phyloP scores from a whole-genome alignment of 1,284 basidiomycete genomes.

The Earliella scabrosa region DNA sequence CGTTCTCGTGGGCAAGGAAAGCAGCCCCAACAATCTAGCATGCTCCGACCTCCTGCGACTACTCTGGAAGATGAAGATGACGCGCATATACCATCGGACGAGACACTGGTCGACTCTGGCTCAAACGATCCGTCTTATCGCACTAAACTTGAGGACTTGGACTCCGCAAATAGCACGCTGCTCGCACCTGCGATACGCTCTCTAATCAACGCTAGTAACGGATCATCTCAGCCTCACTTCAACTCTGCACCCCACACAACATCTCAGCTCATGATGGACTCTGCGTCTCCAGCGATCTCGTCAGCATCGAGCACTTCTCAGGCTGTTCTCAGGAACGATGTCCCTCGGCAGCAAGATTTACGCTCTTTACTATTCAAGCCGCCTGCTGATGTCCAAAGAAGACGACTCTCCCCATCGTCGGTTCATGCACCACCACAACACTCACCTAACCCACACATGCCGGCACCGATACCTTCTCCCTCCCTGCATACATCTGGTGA shows the following conservation, averaged over 20 bases:
- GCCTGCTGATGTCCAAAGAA: no score
- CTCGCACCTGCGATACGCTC: not conserved
- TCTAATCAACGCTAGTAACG: not conserved
- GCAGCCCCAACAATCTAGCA: not conserved
- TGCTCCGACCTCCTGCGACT: not conserved
- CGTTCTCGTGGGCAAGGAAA: no score
- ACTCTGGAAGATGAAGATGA: constrained; percentile 7
- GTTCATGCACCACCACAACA: no score
- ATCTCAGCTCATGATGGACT: not conserved
- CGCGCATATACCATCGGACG: constrained; percentile 24
- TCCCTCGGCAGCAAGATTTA: no score
- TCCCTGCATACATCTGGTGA: no score
- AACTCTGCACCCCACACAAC: not conserved
- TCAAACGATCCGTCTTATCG: no score
- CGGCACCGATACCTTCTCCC: no score
- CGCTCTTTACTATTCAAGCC: constrained; percentile 5
- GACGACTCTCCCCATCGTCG: no score
- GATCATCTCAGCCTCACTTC: not conserved
- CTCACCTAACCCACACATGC: no score
- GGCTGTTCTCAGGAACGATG: no score
- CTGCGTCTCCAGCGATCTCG: not conserved
- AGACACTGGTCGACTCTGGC: constrained; percentile 24
- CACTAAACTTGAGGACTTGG: not conserved
- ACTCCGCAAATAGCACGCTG: not conserved
- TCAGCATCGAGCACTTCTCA: no score